These are phyloP conservation scores for Globisporangium camurandrum DNA, from an alignment of 352 stramenopile genomes.

Conservation along the genomic window DNA sequence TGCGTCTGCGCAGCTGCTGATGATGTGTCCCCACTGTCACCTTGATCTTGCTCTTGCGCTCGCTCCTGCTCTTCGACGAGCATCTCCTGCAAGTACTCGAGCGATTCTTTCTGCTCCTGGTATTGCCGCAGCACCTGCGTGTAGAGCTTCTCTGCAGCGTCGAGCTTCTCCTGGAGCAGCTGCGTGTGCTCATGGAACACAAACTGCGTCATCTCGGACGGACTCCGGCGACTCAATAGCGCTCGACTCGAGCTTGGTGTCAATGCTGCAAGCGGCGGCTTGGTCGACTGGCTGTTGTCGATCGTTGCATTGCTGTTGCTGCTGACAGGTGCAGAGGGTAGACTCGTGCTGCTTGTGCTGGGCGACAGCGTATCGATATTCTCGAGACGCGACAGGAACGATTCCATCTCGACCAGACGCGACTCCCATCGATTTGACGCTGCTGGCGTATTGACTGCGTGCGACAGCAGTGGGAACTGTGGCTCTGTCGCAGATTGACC, in stretches of 20 bases:
- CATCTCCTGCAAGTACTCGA: constrained; percentile 54
- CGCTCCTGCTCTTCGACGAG: constrained; percentile 41
- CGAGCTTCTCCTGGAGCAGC: constrained; percentile 49
- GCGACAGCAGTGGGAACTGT: not conserved
- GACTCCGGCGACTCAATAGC: constrained; percentile 17
- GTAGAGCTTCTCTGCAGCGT: constrained; percentile 67
- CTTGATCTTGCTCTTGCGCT: constrained; percentile 22
- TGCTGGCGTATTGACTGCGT: not conserved
- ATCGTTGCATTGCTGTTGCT: not conserved
- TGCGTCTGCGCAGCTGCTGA: constrained; percentile 7
- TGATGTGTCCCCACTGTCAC: no score
- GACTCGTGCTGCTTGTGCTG: not conserved
- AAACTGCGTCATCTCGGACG: constrained; percentile 19
- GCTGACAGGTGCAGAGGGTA: not conserved
- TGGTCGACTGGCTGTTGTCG: constrained; percentile 1
- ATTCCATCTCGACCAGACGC: constrained; percentile 41
- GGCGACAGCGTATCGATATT: not conserved
- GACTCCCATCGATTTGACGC: constrained; percentile 24
- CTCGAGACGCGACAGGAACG: constrained; percentile 34
- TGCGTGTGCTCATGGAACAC: constrained; percentile 32
- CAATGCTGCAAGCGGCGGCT: constrained; percentile 1
- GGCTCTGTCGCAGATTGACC: not conserved
- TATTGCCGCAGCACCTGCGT: constrained; percentile 59
- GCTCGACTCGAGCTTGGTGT: constrained; percentile 17
- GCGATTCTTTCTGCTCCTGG: constrained; percentile 51